phyloP scores from a whole-genome alignment of 345 rosid species.

The Garcia nutans region DNA sequence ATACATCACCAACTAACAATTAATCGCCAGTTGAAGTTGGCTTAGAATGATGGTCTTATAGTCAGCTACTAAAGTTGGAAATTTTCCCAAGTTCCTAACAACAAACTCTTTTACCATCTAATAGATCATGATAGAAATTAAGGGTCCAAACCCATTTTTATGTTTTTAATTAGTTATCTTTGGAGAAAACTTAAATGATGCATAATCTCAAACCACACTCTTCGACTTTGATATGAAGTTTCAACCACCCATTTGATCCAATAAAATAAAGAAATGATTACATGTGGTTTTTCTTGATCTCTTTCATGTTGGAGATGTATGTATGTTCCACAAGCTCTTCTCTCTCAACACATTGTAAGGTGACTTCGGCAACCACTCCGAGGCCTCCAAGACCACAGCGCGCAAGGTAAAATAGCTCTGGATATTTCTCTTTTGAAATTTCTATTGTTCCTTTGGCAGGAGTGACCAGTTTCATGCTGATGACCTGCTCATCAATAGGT shows the following conservation, averaged over 20 bases:
- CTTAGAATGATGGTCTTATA: background rate
- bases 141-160: slow-evolving; percentile 9
- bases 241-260: slow-evolving; percentile 4
- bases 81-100: background rate
- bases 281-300: slow-evolving; percentile 92
- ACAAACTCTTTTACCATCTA: background rate
- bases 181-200: background rate
- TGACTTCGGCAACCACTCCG: slow-evolving; percentile 97
- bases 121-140: background rate
- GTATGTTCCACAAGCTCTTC: slow-evolving; percentile 96
- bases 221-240: background rate
- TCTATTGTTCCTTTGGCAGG: slow-evolving; percentile 94
- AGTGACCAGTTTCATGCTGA: slow-evolving; percentile 89
- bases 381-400: slow-evolving; percentile 96
- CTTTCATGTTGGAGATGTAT: slow-evolving; percentile 60
- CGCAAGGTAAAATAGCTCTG: slow-evolving; percentile 83
- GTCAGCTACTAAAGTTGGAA: background rate
- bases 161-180: background rate
- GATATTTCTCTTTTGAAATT: slow-evolving; percentile 80
- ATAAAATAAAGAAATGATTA: slow-evolving; percentile 30
- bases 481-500: slow-evolving; percentile 92
- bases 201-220: background rate
- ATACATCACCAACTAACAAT: background rate
- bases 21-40: background rate
- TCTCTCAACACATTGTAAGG: slow-evolving; percentile 89